Evolutionary conservation across 768 basidiomycete genomes (phyloP).

Genomic region (Obba rivulosa): DNA sequence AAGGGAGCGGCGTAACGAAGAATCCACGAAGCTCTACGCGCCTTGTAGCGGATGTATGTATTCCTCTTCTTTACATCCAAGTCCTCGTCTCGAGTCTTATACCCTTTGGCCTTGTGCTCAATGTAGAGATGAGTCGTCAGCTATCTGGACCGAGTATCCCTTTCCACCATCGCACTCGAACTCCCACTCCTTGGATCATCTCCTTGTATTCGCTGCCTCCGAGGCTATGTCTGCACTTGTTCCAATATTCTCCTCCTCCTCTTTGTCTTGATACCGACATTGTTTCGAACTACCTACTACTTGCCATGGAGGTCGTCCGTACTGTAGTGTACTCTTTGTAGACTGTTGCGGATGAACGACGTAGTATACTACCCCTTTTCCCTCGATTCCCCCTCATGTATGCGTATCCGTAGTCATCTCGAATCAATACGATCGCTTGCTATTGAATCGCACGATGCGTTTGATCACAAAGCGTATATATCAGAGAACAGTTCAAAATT

Average conservation of each 20-base stretch:
- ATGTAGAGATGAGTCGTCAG: no score
- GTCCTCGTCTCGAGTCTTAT: no score
- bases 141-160: no score
- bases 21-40: background rate
- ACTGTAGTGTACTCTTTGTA: background rate
- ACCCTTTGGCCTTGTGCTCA: no score
- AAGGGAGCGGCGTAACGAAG: constrained; percentile 5
- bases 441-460: background rate
- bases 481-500: no score
- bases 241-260: no score
- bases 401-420: background rate
- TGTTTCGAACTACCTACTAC: no score
- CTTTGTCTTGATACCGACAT: no score
- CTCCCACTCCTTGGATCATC: no score
- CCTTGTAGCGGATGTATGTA: background rate
- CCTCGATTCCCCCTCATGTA: background rate
- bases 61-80: background rate
- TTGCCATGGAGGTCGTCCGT: background rate
- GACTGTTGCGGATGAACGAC: background rate
- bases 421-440: background rate
- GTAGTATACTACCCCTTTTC: background rate
- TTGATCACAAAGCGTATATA: background rate
- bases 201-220: no score
- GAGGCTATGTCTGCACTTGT: no score
- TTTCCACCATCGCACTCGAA: no score